phyloP scores from a whole-genome alignment of 345 rosid species.

The Eucalyptus grandis region DNA sequence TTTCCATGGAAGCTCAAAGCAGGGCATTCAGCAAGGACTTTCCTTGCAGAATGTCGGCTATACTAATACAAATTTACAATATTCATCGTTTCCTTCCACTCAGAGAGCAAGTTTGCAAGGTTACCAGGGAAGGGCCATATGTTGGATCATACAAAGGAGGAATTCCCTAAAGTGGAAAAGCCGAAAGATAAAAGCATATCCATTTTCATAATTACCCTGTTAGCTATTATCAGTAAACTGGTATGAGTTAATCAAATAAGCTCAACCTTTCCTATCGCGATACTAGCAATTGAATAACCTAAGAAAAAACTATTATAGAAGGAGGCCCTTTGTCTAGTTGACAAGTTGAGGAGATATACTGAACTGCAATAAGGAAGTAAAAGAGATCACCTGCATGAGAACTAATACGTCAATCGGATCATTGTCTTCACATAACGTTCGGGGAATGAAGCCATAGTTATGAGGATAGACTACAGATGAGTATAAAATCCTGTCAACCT shows the following conservation, averaged over 20 bases:
- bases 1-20: neutral
- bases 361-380: neutral
- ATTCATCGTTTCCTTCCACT: neutral
- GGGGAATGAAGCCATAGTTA: conserved; percentile 94
- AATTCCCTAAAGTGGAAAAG: neutral
- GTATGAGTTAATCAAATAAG: neutral
- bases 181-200: neutral
- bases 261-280: neutral
- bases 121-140: neutral
- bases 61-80: neutral
- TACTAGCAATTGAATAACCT: neutral
- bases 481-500: conserved; percentile 84
- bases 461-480: conserved; percentile 99
- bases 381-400: conserved; percentile 73
- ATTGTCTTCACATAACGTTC: conserved; percentile 92
- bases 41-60: neutral
- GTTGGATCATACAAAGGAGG: neutral
- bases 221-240: neutral
- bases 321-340: neutral
- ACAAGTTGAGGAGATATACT: neutral
- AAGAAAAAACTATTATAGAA: neutral
- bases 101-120: neutral
- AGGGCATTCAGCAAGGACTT: neutral
- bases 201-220: neutral
- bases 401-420: conserved; percentile 93